These are phyloP conservation scores for Phytopythium oedochilum DNA, from an alignment of 352 stramenopile species.

Conservation along the genomic window DNA sequence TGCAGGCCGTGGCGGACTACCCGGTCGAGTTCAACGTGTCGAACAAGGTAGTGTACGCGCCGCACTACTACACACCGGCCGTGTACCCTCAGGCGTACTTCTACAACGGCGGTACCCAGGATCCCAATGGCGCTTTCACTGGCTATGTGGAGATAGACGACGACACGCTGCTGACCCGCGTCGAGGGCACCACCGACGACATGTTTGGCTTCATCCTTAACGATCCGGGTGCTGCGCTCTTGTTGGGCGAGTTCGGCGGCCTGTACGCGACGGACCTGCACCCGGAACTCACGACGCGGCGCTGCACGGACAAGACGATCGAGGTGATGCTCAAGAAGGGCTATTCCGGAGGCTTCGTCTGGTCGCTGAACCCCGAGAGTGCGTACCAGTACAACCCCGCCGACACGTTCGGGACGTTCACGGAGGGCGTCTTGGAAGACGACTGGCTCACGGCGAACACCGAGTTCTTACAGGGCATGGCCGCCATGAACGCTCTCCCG, in stretches of 20 bases:
- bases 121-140: conserved; percentile 19
- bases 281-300: conserved; percentile 38
- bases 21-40: conserved; percentile 37
- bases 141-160: conserved; percentile 55
- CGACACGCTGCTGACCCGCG: conserved; percentile 28
- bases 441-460: conserved; percentile 51
- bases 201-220: conserved; percentile 69
- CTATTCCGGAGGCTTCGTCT: conserved; percentile 51
- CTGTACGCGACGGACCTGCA: conserved; percentile 49
- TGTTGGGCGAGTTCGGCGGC: conserved; percentile 56
- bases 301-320: conserved; percentile 45
- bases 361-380: conserved; percentile 58
- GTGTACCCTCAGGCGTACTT: conserved; percentile 63
- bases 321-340: conserved; percentile 31
- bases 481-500: conserved; percentile 25
- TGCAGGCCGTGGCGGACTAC: conserved; percentile 34
- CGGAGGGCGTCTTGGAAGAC: conserved; percentile 36
- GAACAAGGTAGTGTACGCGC: conserved; percentile 75
- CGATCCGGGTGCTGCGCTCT: conserved; percentile 39
- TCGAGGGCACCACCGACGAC: conserved; percentile 52
- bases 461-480: conserved; percentile 33
- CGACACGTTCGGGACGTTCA: conserved; percentile 29
- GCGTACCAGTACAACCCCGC: conserved; percentile 53
- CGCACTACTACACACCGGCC: conserved; percentile 68
- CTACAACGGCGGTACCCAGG: conserved; percentile 35